Conservation (phyloP, 208 protist genomes). For the Naegleria lovaniensis region DNA sequence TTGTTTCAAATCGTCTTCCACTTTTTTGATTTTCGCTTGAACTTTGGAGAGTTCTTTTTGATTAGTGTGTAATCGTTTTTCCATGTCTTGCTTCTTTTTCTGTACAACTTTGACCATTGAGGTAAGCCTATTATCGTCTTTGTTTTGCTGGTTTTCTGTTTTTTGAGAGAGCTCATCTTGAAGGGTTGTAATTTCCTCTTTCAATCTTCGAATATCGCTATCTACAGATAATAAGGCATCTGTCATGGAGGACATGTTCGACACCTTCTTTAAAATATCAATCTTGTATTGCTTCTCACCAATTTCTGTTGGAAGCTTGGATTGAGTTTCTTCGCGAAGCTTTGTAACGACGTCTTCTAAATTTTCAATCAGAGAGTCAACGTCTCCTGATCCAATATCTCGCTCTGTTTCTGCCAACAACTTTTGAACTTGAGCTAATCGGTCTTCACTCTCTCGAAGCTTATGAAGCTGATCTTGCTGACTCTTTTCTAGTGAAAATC, state of each 20-base stretch:
- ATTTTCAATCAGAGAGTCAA: background rate
- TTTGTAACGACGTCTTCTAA: background rate
- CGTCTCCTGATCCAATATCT: background rate
- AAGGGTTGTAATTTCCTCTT: slow-evolving; percentile 6
- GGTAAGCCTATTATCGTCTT: background rate
- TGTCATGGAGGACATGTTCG: background rate
- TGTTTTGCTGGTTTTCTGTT: background rate
- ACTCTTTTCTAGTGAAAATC: slow-evolving; percentile 17
- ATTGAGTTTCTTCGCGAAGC: background rate
- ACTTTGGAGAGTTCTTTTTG: slow-evolving; percentile 4
- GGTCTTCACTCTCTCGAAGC: background rate
- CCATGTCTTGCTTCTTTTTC: background rate
- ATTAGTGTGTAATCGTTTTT: background rate
- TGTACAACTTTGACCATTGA: background rate
- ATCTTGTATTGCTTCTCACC: background rate
- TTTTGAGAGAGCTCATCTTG: background rate
- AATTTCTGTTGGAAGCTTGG: background rate
- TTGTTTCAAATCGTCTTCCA: slow-evolving; percentile 18
- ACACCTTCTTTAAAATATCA: background rate
- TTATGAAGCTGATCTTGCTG: background rate
- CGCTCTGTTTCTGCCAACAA: background rate
- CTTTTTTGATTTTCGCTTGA: background rate
- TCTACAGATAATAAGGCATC: background rate
- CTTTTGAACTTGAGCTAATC: background rate
- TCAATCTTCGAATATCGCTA: slow-evolving; percentile 24